Base-by-base conservation (phyloP, 2,329 filamentous ascomycete species). In the Pestalotiopsis sp. region DNA sequence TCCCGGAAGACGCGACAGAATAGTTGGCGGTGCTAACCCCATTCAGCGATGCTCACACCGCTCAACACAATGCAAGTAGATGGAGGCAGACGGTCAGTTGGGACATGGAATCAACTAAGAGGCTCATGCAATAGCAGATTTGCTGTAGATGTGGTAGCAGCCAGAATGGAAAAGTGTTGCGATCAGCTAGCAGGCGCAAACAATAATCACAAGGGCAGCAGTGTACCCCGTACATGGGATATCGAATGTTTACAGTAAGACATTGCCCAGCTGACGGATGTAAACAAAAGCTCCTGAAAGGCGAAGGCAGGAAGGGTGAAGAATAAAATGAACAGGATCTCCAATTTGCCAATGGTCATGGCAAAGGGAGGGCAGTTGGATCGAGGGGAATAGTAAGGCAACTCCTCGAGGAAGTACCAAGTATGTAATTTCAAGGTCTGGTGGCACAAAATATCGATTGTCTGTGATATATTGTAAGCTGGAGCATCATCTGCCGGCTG, bases 1-100 rank as follows among this genome's bases (percentile, higher is more conserved):
- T 57, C 20, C 27, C 39, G 13, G 20, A 25, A 57, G 63, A 49
- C 63, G 63, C 49, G 41, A 23, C 11, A 31, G 36, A 36, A 57
- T 49, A 45, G 45, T 36, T 49, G 49, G 17, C 20, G 23, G 45
- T 52, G 11, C 45, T 38, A 57, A 27, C 63, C 25, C 25, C 45
- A 31, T 64, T 23, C n/a, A 25, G 57, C 25, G 36, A n/a, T 14
- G 14, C 38, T 17, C 62, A 45, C 62, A 52, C 20, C 59, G 41
- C 60, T 63, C 60, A 41, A 41, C 17, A 27, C 7, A 39, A 64
- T n/a, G 62, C 62, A 52, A 23, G 41, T 20, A 17, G 11, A 64
- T 64, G 62, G 62, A 52, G 62, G 62, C 62, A 64, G 41, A 52
- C 23, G 62, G 31, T 36, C 31, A 36, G 31, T 36, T 36, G 31